Evolutionary conservation across 768 basidiomycete species (phyloP).

Genomic region (Aureoboletus auriporus): DNA sequence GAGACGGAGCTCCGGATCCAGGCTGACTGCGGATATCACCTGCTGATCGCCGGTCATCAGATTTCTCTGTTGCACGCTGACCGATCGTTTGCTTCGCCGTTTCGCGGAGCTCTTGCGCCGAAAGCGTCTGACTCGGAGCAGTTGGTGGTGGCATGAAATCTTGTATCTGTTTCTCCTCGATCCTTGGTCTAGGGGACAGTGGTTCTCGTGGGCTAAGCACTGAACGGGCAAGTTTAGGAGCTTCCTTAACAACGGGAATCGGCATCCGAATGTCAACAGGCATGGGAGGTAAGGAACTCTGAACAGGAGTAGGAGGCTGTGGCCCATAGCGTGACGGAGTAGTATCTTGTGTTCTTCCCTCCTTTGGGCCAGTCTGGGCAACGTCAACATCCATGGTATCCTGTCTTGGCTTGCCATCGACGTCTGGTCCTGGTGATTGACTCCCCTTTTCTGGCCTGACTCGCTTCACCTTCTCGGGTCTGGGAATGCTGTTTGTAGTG

Average conservation of each 20-base stretch:
- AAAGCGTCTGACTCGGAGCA: conserved; percentile 72
- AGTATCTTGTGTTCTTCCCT: conserved; percentile 24
- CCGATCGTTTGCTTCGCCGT: conserved; percentile 67
- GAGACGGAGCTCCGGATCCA: conserved; percentile 53
- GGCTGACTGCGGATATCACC: conserved; percentile 43
- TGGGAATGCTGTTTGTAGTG: conserved; percentile 50
- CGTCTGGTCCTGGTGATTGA: conserved; percentile 34
- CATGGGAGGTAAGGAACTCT: conserved; percentile 11
- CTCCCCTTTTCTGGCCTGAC: conserved; percentile 37
- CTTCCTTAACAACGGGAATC: conserved; percentile 13
- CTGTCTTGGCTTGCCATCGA: conserved; percentile 22
- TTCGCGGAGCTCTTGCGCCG: conserved; percentile 76
- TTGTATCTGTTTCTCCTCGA: conserved; percentile 39
- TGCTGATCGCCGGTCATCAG: conserved; percentile 36
- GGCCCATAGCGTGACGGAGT: conserved; percentile 18
- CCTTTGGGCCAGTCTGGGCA: conserved; percentile 16
- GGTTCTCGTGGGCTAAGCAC: conserved; percentile 30
- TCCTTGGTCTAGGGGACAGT: conserved; percentile 37
- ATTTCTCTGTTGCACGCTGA: conserved; percentile 34
- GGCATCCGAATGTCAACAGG: conserved; percentile 16
- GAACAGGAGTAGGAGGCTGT: conserved; percentile 10
- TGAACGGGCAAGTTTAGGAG: conserved; percentile 17
- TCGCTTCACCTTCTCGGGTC: conserved; percentile 77
- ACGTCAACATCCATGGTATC: conserved; percentile 37
- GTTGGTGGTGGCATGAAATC: conserved; percentile 73